Percentiles rank a stretch among this genome's conserved stretches.
phyloP scores from a whole-genome alignment of 2,329 filamentous ascomycete genomes.

The Stagonosporopsis chrysanthemi region DNA sequence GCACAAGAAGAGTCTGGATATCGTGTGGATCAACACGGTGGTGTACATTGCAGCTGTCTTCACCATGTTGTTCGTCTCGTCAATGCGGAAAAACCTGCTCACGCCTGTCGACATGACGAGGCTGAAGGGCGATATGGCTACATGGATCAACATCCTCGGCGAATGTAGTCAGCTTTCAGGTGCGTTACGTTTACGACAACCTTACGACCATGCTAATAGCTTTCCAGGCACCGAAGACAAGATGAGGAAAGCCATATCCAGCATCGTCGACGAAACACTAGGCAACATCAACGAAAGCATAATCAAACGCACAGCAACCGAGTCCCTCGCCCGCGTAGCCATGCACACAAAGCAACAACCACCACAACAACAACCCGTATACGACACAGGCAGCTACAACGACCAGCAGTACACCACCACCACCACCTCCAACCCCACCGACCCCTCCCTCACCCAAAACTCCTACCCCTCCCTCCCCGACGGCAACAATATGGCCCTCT shows the following conservation, averaged over 20 bases:
- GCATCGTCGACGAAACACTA: constrained; percentile 59
- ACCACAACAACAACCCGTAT: background rate
- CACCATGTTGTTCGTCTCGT: constrained; percentile 73
- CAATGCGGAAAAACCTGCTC: constrained; percentile 69
- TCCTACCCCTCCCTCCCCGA: constrained; percentile 32
- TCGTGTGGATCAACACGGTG: constrained; percentile 78
- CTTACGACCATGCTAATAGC: background rate
- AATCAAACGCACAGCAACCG: constrained; percentile 53
- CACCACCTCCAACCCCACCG: constrained; percentile 22
- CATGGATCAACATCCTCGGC: constrained; percentile 72
- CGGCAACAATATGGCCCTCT: constrained; percentile 22
- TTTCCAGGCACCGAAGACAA: constrained; percentile 55
- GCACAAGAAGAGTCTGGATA: constrained; percentile 73
- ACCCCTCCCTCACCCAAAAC: constrained; percentile 32
- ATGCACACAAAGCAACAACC: constrained; percentile 40
- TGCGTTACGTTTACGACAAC: constrained; percentile 49
- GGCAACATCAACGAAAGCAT: constrained; percentile 56
- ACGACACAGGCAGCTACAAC: too few relatives aligned
- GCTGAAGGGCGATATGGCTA: constrained; percentile 72
- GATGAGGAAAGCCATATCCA: constrained; percentile 57
- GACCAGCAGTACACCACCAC: constrained; percentile 33
- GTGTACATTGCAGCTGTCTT: constrained; percentile 78
- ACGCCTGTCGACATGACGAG: constrained; percentile 64
- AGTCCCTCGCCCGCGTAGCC: constrained; percentile 51
- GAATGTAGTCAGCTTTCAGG: constrained; percentile 73